phyloP scores from a whole-genome alignment of 139 green algal species.

The Micractinium sp. region DNA sequence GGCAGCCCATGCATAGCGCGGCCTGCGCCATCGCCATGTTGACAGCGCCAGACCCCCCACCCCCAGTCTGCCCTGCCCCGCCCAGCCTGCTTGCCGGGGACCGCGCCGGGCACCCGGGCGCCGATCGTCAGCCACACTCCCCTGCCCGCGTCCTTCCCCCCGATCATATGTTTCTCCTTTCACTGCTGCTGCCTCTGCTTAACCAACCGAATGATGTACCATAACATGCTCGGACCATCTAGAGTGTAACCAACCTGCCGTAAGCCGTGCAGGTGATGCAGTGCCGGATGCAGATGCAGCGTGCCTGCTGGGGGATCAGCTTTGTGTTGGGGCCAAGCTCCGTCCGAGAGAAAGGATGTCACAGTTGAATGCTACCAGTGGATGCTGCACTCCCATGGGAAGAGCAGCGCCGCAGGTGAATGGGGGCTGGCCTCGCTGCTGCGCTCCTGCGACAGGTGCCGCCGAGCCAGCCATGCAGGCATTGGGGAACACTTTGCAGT shows the following conservation, averaged over 20 bases:
- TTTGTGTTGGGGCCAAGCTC: too few species aligned
- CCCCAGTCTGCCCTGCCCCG: not conserved
- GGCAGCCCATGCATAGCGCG: not conserved
- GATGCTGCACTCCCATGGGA: too few species aligned
- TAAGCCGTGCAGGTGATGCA: not conserved
- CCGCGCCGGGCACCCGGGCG: not conserved
- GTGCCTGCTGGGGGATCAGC: too few species aligned
- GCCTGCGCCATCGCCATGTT: not conserved
- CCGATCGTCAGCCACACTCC: not conserved
- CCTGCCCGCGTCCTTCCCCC: not conserved
- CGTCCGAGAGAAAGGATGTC: too few species aligned
- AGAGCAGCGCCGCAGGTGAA: too few species aligned
- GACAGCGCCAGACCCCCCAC: not conserved
- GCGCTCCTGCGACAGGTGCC: too few species aligned
- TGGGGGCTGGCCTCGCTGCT: too few species aligned
- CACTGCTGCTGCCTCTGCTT: conserved; percentile 12
- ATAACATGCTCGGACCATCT: not conserved
- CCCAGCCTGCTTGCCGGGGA: not conserved
- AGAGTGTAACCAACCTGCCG: not conserved
- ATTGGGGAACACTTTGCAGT: too few species aligned
- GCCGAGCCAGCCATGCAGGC: too few species aligned
- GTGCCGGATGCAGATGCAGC: too few species aligned
- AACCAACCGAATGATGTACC: not conserved
- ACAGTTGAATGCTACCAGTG: too few species aligned
- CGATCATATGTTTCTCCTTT: not conserved